These are phyloP conservation scores for Trypanosoma cruzi DNA, from an alignment of 208 protist genomes.

Conservation along the genomic window DNA sequence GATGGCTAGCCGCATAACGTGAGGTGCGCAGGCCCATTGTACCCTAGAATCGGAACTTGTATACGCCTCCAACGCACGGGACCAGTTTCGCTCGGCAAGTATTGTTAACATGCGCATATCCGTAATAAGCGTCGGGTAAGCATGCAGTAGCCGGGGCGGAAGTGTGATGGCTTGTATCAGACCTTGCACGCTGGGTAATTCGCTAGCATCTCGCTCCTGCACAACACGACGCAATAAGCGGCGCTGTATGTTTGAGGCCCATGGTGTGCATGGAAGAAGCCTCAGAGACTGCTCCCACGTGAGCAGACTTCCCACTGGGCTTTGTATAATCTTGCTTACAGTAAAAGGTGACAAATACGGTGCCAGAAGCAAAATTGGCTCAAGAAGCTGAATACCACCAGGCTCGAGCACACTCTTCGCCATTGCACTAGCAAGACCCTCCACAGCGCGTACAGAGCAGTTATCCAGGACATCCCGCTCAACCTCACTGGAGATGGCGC, in stretches of 20 bases:
- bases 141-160: conserved; percentile 13
- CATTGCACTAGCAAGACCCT: conserved; percentile 16
- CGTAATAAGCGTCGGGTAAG: conserved; percentile 19
- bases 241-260: conserved; percentile 49
- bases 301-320: conserved; percentile 39
- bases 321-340: conserved; percentile 40
- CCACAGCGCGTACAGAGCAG: conserved; percentile 8
- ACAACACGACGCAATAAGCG: conserved; percentile 60
- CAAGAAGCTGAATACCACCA: conserved; percentile 11
- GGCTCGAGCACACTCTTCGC: conserved; percentile 8
- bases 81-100: conserved; percentile 59
- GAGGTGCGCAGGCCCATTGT: conserved; percentile 44
- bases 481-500: conserved; percentile 22
- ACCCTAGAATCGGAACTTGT: conserved; percentile 32
- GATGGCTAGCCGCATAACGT: conserved; percentile 62
- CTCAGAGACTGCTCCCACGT: conserved; percentile 56
- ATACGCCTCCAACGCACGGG: conserved; percentile 42
- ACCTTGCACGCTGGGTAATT: neutral
- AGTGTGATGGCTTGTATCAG: conserved; percentile 22
- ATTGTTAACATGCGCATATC: conserved; percentile 42
- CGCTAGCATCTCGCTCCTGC: conserved; percentile 32
- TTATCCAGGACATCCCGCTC: neutral
- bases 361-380: conserved; percentile 42
- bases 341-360: conserved; percentile 57
- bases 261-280: conserved; percentile 60